A percentile compares a stretch with the other conserved stretches of the same genome.
These are phyloP conservation scores for Epichloe uncinata DNA, from an alignment of 2,329 filamentous ascomycete species.

Conservation along the genomic window DNA sequence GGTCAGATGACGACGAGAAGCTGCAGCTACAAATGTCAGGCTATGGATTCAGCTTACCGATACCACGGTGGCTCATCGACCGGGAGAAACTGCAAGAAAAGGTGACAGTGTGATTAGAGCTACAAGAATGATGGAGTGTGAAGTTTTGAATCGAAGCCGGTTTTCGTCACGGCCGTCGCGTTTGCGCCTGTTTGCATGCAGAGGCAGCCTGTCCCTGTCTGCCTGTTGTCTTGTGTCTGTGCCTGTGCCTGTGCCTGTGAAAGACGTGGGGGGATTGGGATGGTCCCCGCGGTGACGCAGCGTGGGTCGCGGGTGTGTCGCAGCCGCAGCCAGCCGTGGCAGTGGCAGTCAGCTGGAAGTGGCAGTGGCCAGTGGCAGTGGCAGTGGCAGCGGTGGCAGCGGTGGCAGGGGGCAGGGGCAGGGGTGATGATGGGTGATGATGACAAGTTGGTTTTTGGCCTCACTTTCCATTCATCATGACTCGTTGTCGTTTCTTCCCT, in stretches of 20 bases:
- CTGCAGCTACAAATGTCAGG: background rate
- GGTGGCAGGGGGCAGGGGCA: background rate
- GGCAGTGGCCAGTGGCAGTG: background rate
- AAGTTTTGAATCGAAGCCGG: background rate
- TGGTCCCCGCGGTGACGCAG: constrained; percentile 14
- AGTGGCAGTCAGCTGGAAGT: background rate
- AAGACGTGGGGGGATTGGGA: background rate
- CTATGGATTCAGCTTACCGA: background rate
- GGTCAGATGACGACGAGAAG: background rate
- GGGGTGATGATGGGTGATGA: background rate
- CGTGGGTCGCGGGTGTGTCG: constrained; percentile 1
- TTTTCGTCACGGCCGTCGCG: background rate
- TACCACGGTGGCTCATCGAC: background rate
- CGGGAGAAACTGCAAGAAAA: no score
- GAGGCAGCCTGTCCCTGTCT: background rate
- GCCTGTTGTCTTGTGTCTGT: no score
- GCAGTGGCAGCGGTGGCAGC: background rate
- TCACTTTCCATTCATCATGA: no score
- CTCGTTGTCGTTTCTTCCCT: no score
- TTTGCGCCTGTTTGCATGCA: background rate
- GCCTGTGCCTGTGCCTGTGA: background rate
- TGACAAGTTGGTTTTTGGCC: background rate
- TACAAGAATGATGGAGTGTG: background rate
- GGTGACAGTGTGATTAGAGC: background rate
- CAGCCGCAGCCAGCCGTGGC: background rate